Evolutionary conservation across 257 asterid species (phyloP), one percentile per base, ranked within the genome.

Genomic region (Ajuga chamaepitys): DNA sequence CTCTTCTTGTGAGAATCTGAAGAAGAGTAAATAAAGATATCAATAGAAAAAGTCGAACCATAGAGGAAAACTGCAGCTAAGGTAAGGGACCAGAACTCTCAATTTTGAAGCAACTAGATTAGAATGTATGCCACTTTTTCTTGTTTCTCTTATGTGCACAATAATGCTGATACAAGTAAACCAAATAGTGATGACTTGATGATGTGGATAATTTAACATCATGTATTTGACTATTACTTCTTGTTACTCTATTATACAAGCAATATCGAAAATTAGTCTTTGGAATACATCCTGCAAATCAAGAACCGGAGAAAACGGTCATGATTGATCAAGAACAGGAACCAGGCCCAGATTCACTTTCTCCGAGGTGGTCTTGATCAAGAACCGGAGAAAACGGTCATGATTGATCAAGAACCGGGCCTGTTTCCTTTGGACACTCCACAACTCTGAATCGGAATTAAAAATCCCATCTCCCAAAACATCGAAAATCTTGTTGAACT

Each of bases 201-300:
- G n/a, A n/a, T n/a, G n/a, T n/a, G n/a, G n/a, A n/a, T n/a, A n/a
- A n/a, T n/a, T n/a, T n/a, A n/a, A n/a, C n/a, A n/a, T n/a, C n/a
- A n/a, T n/a, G n/a, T n/a, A n/a, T n/a, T n/a, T n/a, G n/a, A n/a
- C n/a, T n/a, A n/a, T n/a, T n/a, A n/a, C n/a, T n/a, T n/a, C 90
- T 86, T 0, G 88, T 83, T n/a, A 86, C 81, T 50, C n/a, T n/a
- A 86, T 30, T 28, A 62, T 51, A 21, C 85, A 82, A 5, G 91
- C 81, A 8, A 81, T 77, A 56, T 86, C 95, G 37, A 86, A 86
- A 0, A 91, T 83, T 20, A 79, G 66, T 44, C 95, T 56, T 35
- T 83, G 95, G 52, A 80, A 86, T 40, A 83, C 21, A 18, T 86
- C 90, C 48, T 86, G 91, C n/a, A 86, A 34, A 74, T 86, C 88